Percentiles rank a stretch among this genome's conserved stretches.
phyloP scores from a whole-genome alignment of 139 green algal species.

The Coelastrella sp. region DNA sequence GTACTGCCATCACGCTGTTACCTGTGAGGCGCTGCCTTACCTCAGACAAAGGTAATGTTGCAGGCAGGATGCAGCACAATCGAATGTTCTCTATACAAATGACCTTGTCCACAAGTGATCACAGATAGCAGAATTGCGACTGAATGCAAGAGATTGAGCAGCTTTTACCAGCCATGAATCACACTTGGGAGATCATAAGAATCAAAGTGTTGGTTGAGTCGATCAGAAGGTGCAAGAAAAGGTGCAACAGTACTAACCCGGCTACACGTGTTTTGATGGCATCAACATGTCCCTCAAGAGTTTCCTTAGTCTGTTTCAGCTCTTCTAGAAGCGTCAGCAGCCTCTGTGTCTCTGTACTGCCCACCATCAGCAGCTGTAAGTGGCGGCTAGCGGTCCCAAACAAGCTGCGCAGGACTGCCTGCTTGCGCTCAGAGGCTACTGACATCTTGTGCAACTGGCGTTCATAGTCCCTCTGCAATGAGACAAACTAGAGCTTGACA shows the following conservation, averaged over 20 bases:
- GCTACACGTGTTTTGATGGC: not conserved
- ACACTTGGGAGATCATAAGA: not conserved
- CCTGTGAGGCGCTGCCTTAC: too few species aligned
- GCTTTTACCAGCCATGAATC: too few species aligned
- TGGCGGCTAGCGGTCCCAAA: slow-evolving; percentile 12
- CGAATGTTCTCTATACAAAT: too few species aligned
- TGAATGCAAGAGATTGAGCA: too few species aligned
- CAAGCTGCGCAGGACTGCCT: slow-evolving; percentile 11
- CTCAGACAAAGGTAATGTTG: too few species aligned
- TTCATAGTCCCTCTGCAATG: slow-evolving; percentile 39
- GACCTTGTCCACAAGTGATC: too few species aligned
- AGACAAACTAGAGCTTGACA: not conserved
- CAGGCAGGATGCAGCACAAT: too few species aligned
- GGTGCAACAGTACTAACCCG: not conserved
- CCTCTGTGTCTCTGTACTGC: not conserved
- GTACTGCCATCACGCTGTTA: too few species aligned
- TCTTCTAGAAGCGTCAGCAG: not conserved
- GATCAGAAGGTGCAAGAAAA: not conserved
- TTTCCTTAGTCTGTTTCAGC: not conserved
- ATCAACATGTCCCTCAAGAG: not conserved
- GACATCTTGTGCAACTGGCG: slow-evolving; percentile 42
- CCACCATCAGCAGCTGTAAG: slow-evolving; percentile 31
- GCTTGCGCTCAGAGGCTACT: slow-evolving; percentile 28
- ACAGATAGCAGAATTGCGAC: too few species aligned
- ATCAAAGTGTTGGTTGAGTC: too few species aligned